A percentile compares a stretch with the other conserved stretches of the same genome.
phyloP scores from a whole-genome alignment of 164 flowering plant species.

The Chimonanthus praecox region DNA sequence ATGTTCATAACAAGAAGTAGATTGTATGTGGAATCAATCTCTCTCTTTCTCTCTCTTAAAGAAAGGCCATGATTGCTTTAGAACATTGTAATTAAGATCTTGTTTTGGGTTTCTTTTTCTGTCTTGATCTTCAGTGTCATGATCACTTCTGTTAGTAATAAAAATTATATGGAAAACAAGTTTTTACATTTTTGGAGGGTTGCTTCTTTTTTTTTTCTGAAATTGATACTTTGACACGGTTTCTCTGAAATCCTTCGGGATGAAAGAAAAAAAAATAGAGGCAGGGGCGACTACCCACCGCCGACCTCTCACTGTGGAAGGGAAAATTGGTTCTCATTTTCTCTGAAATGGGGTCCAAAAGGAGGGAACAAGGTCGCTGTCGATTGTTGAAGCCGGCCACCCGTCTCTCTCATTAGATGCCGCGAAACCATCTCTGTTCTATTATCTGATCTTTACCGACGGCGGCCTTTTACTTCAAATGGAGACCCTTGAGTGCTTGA shows the following conservation, averaged over 20 bases:
- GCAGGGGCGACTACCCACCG: background rate
- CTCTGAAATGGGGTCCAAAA: too few species aligned
- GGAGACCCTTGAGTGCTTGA: background rate
- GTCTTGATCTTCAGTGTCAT: too few species aligned
- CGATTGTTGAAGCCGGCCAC: background rate
- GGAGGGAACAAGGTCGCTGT: background rate
- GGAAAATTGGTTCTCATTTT: background rate
- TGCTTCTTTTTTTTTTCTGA: too few species aligned
- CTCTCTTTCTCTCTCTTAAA: background rate
- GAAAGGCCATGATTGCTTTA: background rate
- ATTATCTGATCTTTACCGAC: too few species aligned
- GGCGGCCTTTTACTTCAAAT: background rate
- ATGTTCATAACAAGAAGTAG: background rate
- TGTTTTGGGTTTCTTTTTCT: background rate
- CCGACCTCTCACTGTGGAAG: background rate
- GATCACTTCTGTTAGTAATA: too few species aligned
- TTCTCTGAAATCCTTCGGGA: background rate
- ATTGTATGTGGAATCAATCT: background rate
- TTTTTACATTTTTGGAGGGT: too few species aligned
- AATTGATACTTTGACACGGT: too few species aligned
- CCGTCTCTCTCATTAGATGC: background rate
- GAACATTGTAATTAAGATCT: background rate
- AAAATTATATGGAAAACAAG: too few species aligned
- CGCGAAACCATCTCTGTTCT: background rate
- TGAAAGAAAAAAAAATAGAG: background rate